Conservation (phyloP, 164 flowering plant genomes). For the Vitis labrusca region DNA sequence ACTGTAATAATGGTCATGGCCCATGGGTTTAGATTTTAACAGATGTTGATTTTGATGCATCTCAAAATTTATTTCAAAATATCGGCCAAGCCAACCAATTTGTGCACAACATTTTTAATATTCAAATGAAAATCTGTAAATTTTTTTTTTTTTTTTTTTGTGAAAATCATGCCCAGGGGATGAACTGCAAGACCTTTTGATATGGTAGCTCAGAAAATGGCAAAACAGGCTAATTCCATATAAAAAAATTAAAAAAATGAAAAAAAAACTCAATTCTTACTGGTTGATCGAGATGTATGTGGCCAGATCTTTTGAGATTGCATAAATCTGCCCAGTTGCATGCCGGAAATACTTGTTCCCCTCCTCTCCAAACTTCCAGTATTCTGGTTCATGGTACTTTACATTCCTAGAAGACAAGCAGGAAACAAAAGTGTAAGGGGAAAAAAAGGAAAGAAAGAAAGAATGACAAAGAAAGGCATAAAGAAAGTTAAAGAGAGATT, state of each 20-base stretch:
- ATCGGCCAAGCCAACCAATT: no score
- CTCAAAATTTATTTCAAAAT: background rate
- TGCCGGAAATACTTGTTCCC: conserved; percentile 92
- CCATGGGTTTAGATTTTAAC: background rate
- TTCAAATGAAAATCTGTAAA: background rate
- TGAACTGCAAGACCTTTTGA: no score
- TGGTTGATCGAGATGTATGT: conserved; percentile 81
- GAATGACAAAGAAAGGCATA: background rate
- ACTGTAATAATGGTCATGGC: background rate
- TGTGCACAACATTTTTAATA: no score
- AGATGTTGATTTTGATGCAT: background rate
- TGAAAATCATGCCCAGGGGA: background rate
- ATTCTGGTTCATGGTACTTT: conserved; percentile 88
- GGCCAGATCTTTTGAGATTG: conserved; percentile 85
- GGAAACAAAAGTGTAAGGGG: background rate
- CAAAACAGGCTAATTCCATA: background rate
- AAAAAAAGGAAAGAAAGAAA: background rate
- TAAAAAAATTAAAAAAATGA: no score
- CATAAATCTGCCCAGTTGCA: conserved; percentile 92
- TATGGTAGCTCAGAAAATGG: background rate
- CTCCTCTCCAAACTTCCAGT: conserved; percentile 92
- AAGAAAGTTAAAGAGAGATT: background rate
- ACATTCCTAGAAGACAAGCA: conserved; percentile 46
- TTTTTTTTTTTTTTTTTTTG: background rate
- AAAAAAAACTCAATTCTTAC: conserved; percentile 38